A percentile compares a stretch with the other conserved stretches of the same genome.
These are phyloP conservation scores for Geoglossum glabrum DNA, from an alignment of 495 filamentous ascomycete genomes.

Conservation along the genomic window DNA sequence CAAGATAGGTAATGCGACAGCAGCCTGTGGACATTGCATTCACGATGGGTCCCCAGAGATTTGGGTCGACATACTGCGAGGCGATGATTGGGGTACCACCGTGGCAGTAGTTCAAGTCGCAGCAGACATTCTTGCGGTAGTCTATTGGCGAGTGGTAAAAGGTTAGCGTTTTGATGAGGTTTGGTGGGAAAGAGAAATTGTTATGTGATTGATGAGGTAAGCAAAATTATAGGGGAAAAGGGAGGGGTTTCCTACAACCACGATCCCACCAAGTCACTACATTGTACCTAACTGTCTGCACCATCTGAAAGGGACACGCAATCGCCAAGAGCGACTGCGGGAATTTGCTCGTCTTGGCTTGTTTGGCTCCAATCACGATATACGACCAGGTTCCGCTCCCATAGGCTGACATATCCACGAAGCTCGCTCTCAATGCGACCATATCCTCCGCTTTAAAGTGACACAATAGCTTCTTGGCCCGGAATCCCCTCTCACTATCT, in stretches of 20 bases:
- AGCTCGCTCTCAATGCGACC: neutral
- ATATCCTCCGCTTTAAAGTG: neutral
- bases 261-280: neutral
- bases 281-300: neutral
- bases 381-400: neutral
- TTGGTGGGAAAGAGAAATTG: neutral
- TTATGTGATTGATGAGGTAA: neutral
- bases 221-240: neutral
- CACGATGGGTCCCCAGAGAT: neutral
- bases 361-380: neutral
- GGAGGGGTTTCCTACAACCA: neutral
- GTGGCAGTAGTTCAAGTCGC: neutral
- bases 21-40: neutral
- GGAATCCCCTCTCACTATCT: neutral
- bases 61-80: neutral
- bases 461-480: neutral
- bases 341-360: neutral
- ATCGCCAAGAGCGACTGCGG: neutral
- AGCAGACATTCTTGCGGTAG: neutral
- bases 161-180: neutral
- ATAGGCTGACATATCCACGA: neutral
- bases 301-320: neutral
- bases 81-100: neutral
- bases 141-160: neutral
- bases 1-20: neutral